These are phyloP conservation scores for Dioscorea dumetorum DNA, from an alignment of 106 monocot species.

Conservation along the genomic window DNA sequence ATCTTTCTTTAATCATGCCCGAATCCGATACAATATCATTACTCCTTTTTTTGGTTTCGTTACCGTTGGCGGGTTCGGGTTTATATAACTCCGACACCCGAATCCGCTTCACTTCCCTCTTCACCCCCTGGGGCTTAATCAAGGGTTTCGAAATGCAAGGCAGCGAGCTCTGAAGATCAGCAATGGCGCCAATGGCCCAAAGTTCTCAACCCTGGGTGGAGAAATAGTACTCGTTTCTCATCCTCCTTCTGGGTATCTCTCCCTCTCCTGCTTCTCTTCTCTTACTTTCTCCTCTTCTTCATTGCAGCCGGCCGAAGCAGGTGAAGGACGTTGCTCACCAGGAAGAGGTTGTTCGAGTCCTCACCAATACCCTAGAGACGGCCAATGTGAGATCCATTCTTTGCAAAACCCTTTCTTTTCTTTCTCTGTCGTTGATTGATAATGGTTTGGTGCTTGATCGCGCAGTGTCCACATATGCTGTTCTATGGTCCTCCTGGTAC, in stretches of 20 bases:
- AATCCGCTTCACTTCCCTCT: not conserved
- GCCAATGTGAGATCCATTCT: slow-evolving; percentile 44
- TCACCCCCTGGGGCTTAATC: not conserved
- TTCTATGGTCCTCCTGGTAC: slow-evolving; percentile 98
- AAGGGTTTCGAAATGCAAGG: not conserved
- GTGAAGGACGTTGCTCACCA: slow-evolving; percentile 98
- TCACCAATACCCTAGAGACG: slow-evolving; percentile 93
- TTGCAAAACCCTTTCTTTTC: not conserved
- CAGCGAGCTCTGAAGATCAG: not conserved
- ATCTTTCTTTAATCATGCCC: no score
- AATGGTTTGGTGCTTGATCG: not conserved
- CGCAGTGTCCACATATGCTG: slow-evolving; percentile 92
- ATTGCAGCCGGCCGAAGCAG: slow-evolving; percentile 81
- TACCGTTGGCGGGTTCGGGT: not conserved
- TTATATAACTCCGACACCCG: not conserved
- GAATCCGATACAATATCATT: no score
- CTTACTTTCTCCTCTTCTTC: not conserved
- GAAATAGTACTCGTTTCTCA: slow-evolving; percentile 63
- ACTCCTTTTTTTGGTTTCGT: no score
- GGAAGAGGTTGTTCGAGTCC: slow-evolving; percentile 96
- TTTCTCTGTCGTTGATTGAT: not conserved
- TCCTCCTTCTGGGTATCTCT: not conserved
- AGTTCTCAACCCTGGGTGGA: slow-evolving; percentile 97
- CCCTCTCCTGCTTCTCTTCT: not conserved
- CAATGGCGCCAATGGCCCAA: slow-evolving; percentile 57